phyloP scores from a whole-genome alignment of 148 eudicot genomes.

The Euryodendron excelsum region DNA sequence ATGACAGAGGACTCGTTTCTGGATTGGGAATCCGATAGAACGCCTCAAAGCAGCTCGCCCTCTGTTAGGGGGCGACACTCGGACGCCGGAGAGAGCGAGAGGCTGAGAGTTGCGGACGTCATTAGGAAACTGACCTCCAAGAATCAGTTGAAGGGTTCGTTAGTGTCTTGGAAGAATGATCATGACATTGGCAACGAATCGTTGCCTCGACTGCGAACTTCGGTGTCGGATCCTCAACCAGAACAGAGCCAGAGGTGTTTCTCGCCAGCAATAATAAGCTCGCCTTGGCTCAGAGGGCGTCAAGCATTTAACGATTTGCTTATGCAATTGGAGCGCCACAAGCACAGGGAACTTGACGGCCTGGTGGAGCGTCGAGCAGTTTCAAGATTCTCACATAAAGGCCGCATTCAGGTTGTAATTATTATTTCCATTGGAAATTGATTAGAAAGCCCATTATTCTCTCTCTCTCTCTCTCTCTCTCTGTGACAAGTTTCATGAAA shows the following conservation, averaged over 20 bases:
- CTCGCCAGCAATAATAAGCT: conserved; percentile 19
- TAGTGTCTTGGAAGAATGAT: conserved; percentile 10
- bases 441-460: too few species aligned
- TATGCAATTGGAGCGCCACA: conserved; percentile 43
- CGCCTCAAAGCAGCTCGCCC: conserved; percentile 7
- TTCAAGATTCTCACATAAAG: conserved; percentile 59
- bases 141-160: conserved; percentile 6
- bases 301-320: conserved; percentile 55
- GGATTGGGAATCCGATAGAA: conserved; percentile 31
- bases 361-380: conserved; percentile 43
- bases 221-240: conserved; percentile 13
- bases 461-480: too few species aligned
- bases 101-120: conserved; percentile 59
- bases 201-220: conserved; percentile 20
- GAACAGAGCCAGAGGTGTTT: conserved; percentile 29
- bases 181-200: conserved; percentile 2
- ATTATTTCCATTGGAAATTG: background rate
- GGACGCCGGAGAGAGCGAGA: conserved; percentile 47
- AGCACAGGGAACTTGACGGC: conserved; percentile 49
- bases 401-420: conserved; percentile 73
- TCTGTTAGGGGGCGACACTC: conserved; percentile 11
- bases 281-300: conserved; percentile 67
- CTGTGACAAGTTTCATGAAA: too few species aligned
- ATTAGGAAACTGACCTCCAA: conserved; percentile 45
- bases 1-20: conserved; percentile 12